Conservation (phyloP, 352 stramenopile genomes). For the Pythium plurisporium region DNA sequence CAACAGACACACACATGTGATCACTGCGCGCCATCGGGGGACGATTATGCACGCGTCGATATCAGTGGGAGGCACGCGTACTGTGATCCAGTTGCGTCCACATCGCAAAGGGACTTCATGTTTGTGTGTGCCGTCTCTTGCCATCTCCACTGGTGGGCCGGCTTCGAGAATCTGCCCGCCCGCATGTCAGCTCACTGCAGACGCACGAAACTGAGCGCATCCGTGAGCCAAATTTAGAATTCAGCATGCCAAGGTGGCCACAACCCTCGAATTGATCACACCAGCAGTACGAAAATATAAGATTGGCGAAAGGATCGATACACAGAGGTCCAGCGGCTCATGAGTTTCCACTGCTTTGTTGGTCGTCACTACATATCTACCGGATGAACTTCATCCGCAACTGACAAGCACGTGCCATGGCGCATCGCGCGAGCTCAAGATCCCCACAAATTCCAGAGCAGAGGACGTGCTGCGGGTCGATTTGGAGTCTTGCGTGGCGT, state of each 20-base stretch:
- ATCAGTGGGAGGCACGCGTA: neutral
- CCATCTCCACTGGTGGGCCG: no score
- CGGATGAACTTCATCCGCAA: constrained; percentile 4
- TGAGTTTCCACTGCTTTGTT: neutral
- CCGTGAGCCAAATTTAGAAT: no score
- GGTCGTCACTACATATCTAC: neutral
- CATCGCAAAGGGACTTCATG: neutral
- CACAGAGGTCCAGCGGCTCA: neutral
- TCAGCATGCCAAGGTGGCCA: no score
- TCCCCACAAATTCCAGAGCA: neutral
- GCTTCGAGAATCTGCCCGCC: no score
- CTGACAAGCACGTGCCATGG: constrained; percentile 9
- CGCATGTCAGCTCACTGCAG: no score
- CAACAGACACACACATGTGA: constrained; percentile 33
- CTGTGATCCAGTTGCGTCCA: neutral
- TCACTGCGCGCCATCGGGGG: neutral
- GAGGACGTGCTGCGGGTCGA: neutral
- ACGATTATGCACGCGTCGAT: neutral
- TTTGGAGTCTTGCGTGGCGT: neutral
- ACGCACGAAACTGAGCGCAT: no score
- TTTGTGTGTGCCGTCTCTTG: neutral
- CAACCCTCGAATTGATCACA: no score
- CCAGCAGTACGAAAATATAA: no score
- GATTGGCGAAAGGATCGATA: no score
- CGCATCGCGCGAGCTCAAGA: constrained; percentile 1